These are phyloP conservation scores for Populus simonii DNA, from an alignment of 345 rosid genomes.

Conservation along the genomic window DNA sequence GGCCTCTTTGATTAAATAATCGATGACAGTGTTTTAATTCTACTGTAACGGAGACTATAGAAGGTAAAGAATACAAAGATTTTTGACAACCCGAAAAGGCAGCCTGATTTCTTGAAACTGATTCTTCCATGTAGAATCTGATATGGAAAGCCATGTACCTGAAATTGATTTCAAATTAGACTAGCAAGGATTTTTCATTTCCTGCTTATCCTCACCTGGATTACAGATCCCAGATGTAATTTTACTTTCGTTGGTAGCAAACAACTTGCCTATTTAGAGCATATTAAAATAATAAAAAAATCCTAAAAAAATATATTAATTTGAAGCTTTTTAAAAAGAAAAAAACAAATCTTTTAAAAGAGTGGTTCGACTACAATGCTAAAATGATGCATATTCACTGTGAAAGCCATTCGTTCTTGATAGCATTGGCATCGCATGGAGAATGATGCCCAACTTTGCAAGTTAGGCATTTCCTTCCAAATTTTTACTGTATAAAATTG, in stretches of 20 bases:
- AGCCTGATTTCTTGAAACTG: neutral
- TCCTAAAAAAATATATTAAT: neutral
- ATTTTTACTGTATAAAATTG: neutral
- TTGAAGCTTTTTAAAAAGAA: too few relatives aligned
- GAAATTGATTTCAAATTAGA: neutral
- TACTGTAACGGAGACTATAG: neutral
- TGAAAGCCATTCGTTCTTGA: neutral
- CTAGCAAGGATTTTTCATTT: neutral
- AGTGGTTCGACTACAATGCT: too few relatives aligned
- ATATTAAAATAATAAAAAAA: too few relatives aligned
- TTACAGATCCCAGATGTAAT: neutral
- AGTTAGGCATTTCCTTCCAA: neutral
- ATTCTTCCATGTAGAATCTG: neutral
- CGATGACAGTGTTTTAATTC: neutral
- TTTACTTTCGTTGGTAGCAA: neutral
- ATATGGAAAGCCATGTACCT: neutral
- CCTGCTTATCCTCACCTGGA: neutral
- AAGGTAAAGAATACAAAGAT: slow-evolving; percentile 1
- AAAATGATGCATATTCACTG: neutral
- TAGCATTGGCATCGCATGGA: neutral
- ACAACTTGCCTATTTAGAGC: neutral
- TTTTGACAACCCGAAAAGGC: slow-evolving; percentile 1
- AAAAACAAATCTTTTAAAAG: too few relatives aligned
- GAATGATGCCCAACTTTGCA: neutral
- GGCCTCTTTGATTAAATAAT: slow-evolving; percentile 69